Base-by-base conservation (phyloP, 148 eudicot genomes). In the Euryodendron excelsum region DNA sequence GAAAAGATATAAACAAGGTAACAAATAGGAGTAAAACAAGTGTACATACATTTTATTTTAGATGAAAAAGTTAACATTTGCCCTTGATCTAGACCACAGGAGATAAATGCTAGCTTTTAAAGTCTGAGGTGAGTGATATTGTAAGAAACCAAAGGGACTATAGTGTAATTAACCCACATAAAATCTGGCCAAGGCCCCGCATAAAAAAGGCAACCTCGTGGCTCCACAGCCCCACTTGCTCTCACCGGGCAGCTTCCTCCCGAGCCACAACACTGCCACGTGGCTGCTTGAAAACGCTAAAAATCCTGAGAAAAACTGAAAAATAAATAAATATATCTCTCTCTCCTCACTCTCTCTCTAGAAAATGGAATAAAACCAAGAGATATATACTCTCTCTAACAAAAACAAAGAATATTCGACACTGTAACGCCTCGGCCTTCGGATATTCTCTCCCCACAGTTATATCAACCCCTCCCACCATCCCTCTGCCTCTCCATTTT, bases 371-470 rank as follows among this genome's bases (percentile, higher is more conserved):
- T 82, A 78, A 80, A 86, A 84, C 86, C 76, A 36, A 27, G 79
- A 86, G 78, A 80, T 88, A 84, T 82, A 79, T 82, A 79, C 90
- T 65, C 74, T 44, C 33, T n/a, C 45, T 9, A 41, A 17, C 36
- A 67, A 14, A 69, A 67, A 65, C 64, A 77, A 82, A 77, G 87
- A 80, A 82, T 82, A 86, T 81, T 77, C 84, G 76, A 48, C 63
- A 15, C 5, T 20, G 61, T 60, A 77, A 37, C 41, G 60, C 45
- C 15, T 65, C 27, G 69, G 60, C 72, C 68, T 31, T 56, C 69
- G 89, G 81, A 88, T 89, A 91, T 89, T 87, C 91, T 73, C 48
- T 61, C 55, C 50, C 34, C 66, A 41, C 75, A 60, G 73, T 78
- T 79, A 81, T 80, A 76, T 74, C 53, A 69, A 20, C 80, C 72